Evolutionary conservation across 1,139 yeast genomes (phyloP).

Genomic region (Candida sp.): DNA sequence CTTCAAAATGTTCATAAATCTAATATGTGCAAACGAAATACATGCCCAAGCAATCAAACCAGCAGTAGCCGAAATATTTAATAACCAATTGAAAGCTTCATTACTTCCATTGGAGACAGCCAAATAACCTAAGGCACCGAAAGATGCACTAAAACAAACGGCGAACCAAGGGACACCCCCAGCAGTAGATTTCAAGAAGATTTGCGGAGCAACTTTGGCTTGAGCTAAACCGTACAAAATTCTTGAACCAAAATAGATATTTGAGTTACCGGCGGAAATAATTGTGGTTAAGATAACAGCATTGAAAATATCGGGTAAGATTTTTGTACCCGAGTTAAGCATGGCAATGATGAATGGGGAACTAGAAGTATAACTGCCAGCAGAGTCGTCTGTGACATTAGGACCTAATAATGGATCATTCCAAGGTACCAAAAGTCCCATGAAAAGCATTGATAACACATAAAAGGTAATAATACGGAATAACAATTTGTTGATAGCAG

Average conservation of each 20-base stretch:
- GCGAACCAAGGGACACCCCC: conserved; percentile 67
- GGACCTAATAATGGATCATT: conserved; percentile 48
- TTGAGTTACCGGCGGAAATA: conserved; percentile 80
- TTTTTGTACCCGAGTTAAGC: conserved; percentile 65
- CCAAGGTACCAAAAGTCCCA: conserved; percentile 81
- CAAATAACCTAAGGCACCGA: conserved; percentile 70
- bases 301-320: conserved; percentile 69
- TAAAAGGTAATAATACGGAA: conserved; percentile 79
- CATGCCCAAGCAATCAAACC: conserved; percentile 75
- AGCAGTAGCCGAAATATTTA: conserved; percentile 76
- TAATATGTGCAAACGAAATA: conserved; percentile 60
- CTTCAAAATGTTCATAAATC: conserved; percentile 63
- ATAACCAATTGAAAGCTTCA: conserved; percentile 78
- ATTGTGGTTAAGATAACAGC: conserved; percentile 70
- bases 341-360: conserved; percentile 59
- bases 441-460: conserved; percentile 73
- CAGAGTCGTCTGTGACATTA: conserved; percentile 8
- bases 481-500: conserved; percentile 79
- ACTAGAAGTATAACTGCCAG: conserved; percentile 30
- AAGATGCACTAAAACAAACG: conserved; percentile 55
- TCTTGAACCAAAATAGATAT: conserved; percentile 76
- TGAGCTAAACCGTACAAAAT: conserved; percentile 63
- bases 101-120: conserved; percentile 60
- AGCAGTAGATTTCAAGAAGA: conserved; percentile 49
- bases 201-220: conserved; percentile 58